Percentiles rank a stretch among this genome's conserved stretches.
phyloP scores from a whole-genome alignment of 768 basidiomycete genomes.

The Phaffia australis region DNA sequence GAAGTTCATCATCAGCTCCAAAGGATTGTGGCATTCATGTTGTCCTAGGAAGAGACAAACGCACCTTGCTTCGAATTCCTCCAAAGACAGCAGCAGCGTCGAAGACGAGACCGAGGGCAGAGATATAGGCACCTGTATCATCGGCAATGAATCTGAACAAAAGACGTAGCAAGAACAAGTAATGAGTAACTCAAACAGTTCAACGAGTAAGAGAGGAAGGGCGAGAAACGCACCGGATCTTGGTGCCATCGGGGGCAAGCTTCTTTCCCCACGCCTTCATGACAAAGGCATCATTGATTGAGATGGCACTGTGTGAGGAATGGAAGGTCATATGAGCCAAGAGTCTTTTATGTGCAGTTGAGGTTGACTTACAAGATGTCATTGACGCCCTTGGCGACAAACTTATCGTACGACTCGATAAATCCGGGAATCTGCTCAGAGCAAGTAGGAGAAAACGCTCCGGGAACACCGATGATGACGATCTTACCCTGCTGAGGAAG shows the following conservation, averaged over 20 bases:
- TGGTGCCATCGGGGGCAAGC: conserved; percentile 26
- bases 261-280: conserved; percentile 21
- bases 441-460: conserved; percentile 21
- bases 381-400: conserved; percentile 21
- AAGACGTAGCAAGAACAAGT: background rate
- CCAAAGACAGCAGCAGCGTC: conserved; percentile 16
- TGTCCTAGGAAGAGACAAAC: background rate
- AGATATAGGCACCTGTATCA: conserved; percentile 7
- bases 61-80: background rate
- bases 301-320: background rate
- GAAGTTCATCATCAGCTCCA: background rate
- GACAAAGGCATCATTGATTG: conserved; percentile 24
- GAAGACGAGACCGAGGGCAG: conserved; percentile 20
- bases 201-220: background rate
- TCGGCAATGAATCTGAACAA: conserved; percentile 23
- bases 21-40: background rate
- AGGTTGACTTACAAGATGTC: conserved; percentile 18
- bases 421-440: conserved; percentile 20
- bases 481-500: conserved; percentile 23
- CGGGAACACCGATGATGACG: conserved; percentile 24
- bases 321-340: background rate
- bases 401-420: conserved; percentile 21
- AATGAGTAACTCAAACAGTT: background rate
- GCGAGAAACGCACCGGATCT: conserved; percentile 13
- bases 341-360: background rate